These are phyloP conservation scores for Termitomyces sp. DNA, from an alignment of 768 basidiomycete species.

Conservation along the genomic window DNA sequence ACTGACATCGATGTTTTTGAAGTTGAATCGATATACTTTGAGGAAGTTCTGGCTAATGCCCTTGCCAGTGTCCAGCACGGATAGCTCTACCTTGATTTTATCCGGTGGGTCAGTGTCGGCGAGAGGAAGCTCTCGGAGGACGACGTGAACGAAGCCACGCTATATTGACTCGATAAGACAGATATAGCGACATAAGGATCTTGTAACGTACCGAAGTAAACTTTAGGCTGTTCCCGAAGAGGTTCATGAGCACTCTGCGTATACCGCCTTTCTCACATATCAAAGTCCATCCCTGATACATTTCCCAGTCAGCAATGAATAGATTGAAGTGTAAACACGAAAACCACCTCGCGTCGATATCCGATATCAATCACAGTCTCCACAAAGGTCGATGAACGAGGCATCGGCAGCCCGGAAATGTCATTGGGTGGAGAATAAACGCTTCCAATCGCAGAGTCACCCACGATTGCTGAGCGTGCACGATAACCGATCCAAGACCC, in stretches of 20 bases:
- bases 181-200: background rate
- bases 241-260: slow-evolving; percentile 88
- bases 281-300: slow-evolving; percentile 73
- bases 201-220: slow-evolving; percentile 69
- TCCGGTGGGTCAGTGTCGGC: slow-evolving; percentile 50
- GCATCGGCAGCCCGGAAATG: slow-evolving; percentile 39
- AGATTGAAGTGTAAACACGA: background rate
- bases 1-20: background rate
- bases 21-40: slow-evolving; percentile 47
- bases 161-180: slow-evolving; percentile 25
- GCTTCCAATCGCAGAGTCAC: slow-evolving; percentile 83
- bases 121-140: slow-evolving; percentile 71
- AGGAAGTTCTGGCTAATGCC: slow-evolving; percentile 93
- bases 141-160: slow-evolving; percentile 87
- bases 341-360: slow-evolving; percentile 56
- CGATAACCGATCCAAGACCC: slow-evolving; percentile 93
- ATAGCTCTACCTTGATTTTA: slow-evolving; percentile 75
- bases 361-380: slow-evolving; percentile 91
- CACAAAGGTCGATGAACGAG: slow-evolving; percentile 48
- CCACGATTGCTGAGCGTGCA: slow-evolving; percentile 68
- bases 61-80: slow-evolving; percentile 90
- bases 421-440: slow-evolving; percentile 85
- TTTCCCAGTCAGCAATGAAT: slow-evolving; percentile 2
- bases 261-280: slow-evolving; percentile 93
- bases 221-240: slow-evolving; percentile 92